These are phyloP conservation scores for Crithidia brevicula DNA, from an alignment of 208 protist species.

Conservation along the genomic window DNA sequence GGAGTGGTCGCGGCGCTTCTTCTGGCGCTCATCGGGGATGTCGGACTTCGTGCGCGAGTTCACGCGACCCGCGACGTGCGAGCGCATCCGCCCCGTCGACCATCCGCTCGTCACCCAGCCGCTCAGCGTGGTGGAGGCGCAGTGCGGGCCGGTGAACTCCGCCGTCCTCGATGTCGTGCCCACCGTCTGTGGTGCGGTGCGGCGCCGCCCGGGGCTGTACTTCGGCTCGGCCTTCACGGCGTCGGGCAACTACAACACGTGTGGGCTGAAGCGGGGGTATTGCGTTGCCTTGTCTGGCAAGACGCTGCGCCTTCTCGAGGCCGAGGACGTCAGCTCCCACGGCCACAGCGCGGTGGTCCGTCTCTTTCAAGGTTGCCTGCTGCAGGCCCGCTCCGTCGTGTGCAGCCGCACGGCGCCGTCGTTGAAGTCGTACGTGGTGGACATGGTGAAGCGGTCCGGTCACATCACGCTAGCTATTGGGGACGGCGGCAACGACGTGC, in stretches of 20 bases:
- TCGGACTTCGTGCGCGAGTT: constrained; percentile 69
- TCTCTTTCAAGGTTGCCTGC: constrained; percentile 51
- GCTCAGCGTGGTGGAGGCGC: constrained; percentile 22
- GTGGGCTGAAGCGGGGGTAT: constrained; percentile 24
- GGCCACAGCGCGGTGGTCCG: constrained; percentile 36
- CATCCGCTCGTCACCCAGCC: constrained; percentile 37
- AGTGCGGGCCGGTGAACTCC: constrained; percentile 17
- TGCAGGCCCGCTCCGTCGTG: constrained; percentile 64
- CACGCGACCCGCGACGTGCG: constrained; percentile 33
- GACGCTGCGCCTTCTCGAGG: constrained; percentile 53
- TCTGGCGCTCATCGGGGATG: constrained; percentile 54
- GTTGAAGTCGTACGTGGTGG: constrained; percentile 72
- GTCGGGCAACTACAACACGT: constrained; percentile 12
- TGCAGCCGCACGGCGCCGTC: constrained; percentile 76
- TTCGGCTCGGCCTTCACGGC: constrained; percentile 21
- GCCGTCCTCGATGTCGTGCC: constrained; percentile 21
- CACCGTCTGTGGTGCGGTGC: constrained; percentile 19
- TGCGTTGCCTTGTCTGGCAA: constrained; percentile 65
- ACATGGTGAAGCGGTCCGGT: constrained; percentile 53
- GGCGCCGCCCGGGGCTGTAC: constrained; percentile 12
- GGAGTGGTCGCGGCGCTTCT: constrained; percentile 23
- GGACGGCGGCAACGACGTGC: constrained; percentile 95
- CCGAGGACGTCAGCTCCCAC: constrained; percentile 25
- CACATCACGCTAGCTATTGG: constrained; percentile 91
- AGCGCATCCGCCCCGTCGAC: constrained; percentile 46